Conservation (phyloP, 305 asterid genomes). For the Fraxinus greggii region DNA sequence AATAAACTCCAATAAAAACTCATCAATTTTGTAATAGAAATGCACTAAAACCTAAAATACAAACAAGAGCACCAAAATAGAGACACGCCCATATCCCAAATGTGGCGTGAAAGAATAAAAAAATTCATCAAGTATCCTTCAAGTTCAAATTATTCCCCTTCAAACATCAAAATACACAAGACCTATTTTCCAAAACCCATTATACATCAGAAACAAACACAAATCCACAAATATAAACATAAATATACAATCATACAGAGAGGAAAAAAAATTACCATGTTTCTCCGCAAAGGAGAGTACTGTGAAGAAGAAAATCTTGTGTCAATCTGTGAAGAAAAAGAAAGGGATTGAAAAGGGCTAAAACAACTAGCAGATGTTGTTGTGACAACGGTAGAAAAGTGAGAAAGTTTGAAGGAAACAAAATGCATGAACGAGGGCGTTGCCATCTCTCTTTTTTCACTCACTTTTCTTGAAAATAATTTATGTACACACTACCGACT, state of each 20-base stretch:
- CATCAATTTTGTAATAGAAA: background rate
- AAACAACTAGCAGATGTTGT: conserved; percentile 24
- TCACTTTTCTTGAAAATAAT: conserved; percentile 17
- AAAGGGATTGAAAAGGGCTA: conserved; percentile 27
- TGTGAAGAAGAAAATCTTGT: conserved; percentile 30
- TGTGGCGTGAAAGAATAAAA: conserved; percentile 1
- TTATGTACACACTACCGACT: background rate
- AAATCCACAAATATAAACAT: conserved; percentile 10
- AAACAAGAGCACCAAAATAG: conserved; percentile 12
- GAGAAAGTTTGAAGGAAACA: conserved; percentile 40
- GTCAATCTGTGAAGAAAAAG: conserved; percentile 23
- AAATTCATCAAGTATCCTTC: background rate
- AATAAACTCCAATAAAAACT: background rate
- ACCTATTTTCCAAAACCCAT: conserved; percentile 21
- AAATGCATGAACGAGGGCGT: conserved; percentile 40
- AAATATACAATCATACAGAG: background rate
- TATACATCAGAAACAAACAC: background rate
- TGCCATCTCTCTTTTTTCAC: conserved; percentile 30
- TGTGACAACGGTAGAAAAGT: conserved; percentile 31
- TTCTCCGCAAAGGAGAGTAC: conserved; percentile 22
- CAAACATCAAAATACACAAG: conserved; percentile 5
- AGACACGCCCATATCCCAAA: conserved; percentile 1
- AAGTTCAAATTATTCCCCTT: background rate
- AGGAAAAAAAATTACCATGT: conserved; percentile 34
- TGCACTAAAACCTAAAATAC: background rate